Conservation (phyloP, 805 yeast species). For the Debaryomyces maramus region DNA sequence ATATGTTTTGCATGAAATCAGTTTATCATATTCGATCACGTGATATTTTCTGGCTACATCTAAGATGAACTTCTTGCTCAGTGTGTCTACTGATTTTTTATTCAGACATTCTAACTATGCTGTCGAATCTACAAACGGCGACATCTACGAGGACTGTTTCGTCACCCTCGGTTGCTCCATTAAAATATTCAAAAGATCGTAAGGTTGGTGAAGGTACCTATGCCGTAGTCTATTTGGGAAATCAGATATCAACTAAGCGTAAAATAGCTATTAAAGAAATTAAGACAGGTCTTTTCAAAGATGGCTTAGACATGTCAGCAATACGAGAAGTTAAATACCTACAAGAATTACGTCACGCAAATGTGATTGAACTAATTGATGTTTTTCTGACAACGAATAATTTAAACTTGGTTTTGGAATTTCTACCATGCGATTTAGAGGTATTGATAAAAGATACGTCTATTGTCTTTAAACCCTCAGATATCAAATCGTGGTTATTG, state of each 20-base stretch:
- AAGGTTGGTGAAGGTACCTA: conserved; percentile 99
- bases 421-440: conserved; percentile 83
- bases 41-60: neutral
- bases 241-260: conserved; percentile 52
- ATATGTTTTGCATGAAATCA: neutral
- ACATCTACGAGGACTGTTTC: neutral
- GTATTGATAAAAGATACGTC: conserved; percentile 79
- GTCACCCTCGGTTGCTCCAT: neutral
- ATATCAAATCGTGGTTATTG: conserved; percentile 88
- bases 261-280: conserved; percentile 92
- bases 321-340: conserved; percentile 87
- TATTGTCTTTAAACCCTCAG: conserved; percentile 77
- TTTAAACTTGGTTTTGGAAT: conserved; percentile 88
- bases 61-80: too few species aligned
- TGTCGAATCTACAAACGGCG: too few species aligned
- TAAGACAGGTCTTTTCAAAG: conserved; percentile 90
- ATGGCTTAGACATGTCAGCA: conserved; percentile 97
- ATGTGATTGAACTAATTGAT: conserved; percentile 85
- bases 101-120: too few species aligned
- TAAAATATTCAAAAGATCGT: conserved; percentile 53
- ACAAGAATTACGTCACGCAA: conserved; percentile 69
- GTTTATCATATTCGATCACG: neutral
- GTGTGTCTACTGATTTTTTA: too few species aligned
- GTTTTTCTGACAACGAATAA: conserved; percentile 69
- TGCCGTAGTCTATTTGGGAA: conserved; percentile 92